phyloP scores from a whole-genome alignment of 2,329 filamentous ascomycete species.

The Fusarium austroafricanum region DNA sequence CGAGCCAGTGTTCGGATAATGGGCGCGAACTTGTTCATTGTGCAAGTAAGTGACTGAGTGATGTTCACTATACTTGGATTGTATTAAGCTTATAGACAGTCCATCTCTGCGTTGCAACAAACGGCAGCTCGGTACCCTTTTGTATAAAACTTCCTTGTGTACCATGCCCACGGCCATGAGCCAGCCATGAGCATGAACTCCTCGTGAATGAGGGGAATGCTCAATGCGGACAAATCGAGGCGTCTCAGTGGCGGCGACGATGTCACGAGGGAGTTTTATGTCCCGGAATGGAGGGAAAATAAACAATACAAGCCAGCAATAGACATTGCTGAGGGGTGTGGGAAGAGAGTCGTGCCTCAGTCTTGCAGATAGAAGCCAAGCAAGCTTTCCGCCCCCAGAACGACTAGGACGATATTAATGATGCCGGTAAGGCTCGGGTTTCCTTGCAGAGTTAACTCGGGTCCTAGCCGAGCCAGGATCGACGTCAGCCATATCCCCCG shows the following conservation, averaged over 20 bases:
- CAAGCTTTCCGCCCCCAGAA: constrained; percentile 2
- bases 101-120: background rate
- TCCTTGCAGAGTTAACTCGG: constrained; percentile 41
- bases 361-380: background rate
- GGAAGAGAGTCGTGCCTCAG: background rate
- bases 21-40: constrained; percentile 45
- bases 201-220: background rate
- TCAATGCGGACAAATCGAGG: background rate
- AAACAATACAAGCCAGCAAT: background rate
- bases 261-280: constrained; percentile 18
- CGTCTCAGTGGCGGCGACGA: background rate
- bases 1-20: constrained; percentile 36
- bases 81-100: background rate
- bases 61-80: background rate
- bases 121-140: constrained; percentile 10
- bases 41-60: background rate
- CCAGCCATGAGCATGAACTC: background rate
- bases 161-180: background rate
- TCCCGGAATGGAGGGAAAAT: background rate
- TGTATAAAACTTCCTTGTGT: constrained; percentile 14
- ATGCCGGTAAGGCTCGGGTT: constrained; percentile 41
- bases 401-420: constrained; percentile 38
- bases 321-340: background rate
- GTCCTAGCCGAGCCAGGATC: constrained; percentile 32
- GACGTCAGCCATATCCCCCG: constrained; percentile 17